These are phyloP conservation scores for Coriaria nepalensis DNA, from an alignment of 306 rosid genomes.

Conservation along the genomic window DNA sequence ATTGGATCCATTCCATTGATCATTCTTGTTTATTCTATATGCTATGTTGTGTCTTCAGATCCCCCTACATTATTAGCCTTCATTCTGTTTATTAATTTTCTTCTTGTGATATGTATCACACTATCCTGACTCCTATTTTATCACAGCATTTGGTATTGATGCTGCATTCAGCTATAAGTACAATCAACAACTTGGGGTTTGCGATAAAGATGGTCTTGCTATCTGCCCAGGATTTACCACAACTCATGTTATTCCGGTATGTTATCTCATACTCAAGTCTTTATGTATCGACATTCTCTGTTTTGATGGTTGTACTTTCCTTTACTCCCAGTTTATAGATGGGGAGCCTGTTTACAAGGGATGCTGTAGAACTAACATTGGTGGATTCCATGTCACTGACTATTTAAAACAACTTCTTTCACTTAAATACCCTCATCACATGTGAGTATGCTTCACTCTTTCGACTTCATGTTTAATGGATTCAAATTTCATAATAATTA, in stretches of 20 bases:
- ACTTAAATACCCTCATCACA: conserved; percentile 83
- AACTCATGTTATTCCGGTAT: conserved; percentile 91
- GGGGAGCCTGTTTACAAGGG: conserved; percentile 87
- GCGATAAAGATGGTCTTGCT: conserved; percentile 84
- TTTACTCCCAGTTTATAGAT: conserved; percentile 44
- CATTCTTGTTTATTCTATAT: too few species aligned
- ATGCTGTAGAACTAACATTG: conserved; percentile 80
- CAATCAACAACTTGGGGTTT: conserved; percentile 68
- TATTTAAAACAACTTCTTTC: conserved; percentile 84
- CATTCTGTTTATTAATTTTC: neutral
- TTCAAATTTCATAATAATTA: too few species aligned
- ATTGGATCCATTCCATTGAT: too few species aligned
- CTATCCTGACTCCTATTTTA: conserved; percentile 14
- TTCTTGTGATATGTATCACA: neutral
- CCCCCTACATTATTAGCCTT: too few species aligned
- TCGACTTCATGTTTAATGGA: conserved; percentile 1
- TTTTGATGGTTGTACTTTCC: neutral
- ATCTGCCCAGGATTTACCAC: conserved; percentile 86
- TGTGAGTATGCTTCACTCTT: conserved; percentile 35
- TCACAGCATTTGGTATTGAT: conserved; percentile 88
- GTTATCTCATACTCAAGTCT: conserved; percentile 18
- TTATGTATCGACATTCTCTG: neutral
- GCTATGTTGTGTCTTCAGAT: too few species aligned
- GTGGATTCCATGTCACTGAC: conserved; percentile 87
- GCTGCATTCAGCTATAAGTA: conserved; percentile 90